Evolutionary conservation across 208 protist species (phyloP).

Genomic region (Trypanosoma cruzi): DNA sequence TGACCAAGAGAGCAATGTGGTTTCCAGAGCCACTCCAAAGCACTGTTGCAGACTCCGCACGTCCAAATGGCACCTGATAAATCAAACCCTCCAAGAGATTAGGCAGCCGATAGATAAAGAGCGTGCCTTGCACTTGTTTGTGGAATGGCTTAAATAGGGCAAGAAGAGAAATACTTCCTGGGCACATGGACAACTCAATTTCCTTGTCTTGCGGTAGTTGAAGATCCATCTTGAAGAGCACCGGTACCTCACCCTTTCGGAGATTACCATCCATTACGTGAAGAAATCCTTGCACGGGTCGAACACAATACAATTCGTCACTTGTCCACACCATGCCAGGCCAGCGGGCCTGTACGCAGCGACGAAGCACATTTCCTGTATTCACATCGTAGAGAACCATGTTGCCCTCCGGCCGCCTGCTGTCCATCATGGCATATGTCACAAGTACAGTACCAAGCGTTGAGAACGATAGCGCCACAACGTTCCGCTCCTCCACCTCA

Average conservation of each 20-base stretch:
- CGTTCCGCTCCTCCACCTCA: conserved; percentile 60
- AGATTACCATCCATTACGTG: conserved; percentile 68
- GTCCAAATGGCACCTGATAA: conserved; percentile 64
- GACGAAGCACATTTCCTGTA: conserved; percentile 53
- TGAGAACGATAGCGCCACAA: conserved; percentile 71
- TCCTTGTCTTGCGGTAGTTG: conserved; percentile 83
- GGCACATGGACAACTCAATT: conserved; percentile 62
- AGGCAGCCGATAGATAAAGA: conserved; percentile 74
- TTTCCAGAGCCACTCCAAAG: conserved; percentile 71
- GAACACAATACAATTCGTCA: conserved; percentile 64
- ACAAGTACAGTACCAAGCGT: conserved; percentile 69
- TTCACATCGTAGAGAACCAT: conserved; percentile 62
- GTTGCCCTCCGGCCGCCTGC: conserved; percentile 79
- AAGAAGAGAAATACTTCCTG: conserved; percentile 54
- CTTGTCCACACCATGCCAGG: conserved; percentile 77
- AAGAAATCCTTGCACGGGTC: conserved; percentile 71
- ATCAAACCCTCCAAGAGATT: conserved; percentile 65
- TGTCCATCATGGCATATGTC: conserved; percentile 81
- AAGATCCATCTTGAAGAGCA: conserved; percentile 74
- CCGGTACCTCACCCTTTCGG: conserved; percentile 13
- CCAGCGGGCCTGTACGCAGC: conserved; percentile 81
- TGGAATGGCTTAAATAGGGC: conserved; percentile 86
- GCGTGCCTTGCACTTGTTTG: conserved; percentile 70
- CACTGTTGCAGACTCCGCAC: conserved; percentile 66
- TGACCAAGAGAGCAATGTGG: conserved; percentile 68